Conservation (phyloP, 2,329 filamentous ascomycete species). For the Trichoderma atroviride region DNA sequence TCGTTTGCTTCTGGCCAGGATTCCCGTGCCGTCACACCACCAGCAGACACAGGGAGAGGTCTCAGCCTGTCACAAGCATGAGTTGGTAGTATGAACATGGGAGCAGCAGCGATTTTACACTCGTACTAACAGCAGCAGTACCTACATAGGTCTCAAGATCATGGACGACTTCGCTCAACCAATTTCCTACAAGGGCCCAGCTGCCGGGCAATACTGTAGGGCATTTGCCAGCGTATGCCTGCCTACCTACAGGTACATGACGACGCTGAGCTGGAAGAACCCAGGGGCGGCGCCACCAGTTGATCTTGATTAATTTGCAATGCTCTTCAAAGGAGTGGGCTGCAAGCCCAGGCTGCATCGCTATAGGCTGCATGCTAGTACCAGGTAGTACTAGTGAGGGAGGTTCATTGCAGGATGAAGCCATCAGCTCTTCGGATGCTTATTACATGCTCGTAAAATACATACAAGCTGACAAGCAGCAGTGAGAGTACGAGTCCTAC, state of each 20-base stretch:
- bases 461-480: not conserved
- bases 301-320: conserved; percentile 11
- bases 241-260: not conserved
- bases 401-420: not conserved
- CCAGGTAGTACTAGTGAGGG: not conserved
- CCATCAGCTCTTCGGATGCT: not conserved
- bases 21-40: conserved; percentile 13
- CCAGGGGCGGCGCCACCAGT: not conserved
- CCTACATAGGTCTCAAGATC: not conserved
- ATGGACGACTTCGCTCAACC: not conserved
- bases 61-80: conserved; percentile 10
- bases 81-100: not conserved
- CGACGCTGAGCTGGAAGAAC: not conserved
- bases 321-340: not conserved
- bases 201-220: not conserved
- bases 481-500: not conserved
- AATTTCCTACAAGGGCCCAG: not conserved
- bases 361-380: not conserved
- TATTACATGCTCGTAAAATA: not conserved
- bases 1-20: not conserved
- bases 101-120: not conserved
- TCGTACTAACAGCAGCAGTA: not conserved
- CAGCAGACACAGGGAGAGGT: not conserved
- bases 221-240: not conserved
- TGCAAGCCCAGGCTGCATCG: not conserved